Evolutionary conservation across 148 eudicot genomes (phyloP), one percentile per base, ranked within the genome.

Genomic region (Dianthus caryophyllus): DNA sequence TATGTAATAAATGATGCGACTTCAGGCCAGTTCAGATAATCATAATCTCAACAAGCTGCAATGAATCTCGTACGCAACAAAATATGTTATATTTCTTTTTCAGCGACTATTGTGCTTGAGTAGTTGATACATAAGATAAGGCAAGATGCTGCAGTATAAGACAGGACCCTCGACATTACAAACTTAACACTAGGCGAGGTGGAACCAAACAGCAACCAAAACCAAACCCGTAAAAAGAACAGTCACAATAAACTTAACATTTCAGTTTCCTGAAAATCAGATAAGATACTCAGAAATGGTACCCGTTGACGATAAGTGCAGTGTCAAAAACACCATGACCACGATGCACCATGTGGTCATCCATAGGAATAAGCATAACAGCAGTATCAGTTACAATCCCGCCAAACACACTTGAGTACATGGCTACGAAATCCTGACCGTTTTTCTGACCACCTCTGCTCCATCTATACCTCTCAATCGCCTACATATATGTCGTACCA

Each of bases 291-390:
- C 5, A 6, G 9, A 52, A 49, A 61, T 21, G 66, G 59, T 71
- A 91, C 97, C 97, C 93, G 7, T 91, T 85, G 30, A 75, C 20
- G 30, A 91, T 85, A 22, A 84, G 78, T 9, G 96, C 88, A 44
- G 93, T 88, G 76, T 91, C 97, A 15, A 87, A 88, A 66, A 91
- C 93, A 38, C 93, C 97, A 44, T 91, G 97, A n/a, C 97, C 97
- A 75, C 96, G 72, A 74, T 91, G 97, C 64, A 91, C 97, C 93
- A 91, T 85, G 79, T 91, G 97, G 48, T 91, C 97, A 59, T 91
- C 97, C 84, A 91, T 80, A 33, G 97, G 90, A 30, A 91, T 85
- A 61, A 88, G 84, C 96, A 88, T 91, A 20, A 83, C 93, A n/a
- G 84, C 79, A 36, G 88, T 87, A 73, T 91, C 96, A 0, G 74